Evolutionary conservation across 2,329 filamentous ascomycete genomes (phyloP).

Genomic region (Alternaria viburni): DNA sequence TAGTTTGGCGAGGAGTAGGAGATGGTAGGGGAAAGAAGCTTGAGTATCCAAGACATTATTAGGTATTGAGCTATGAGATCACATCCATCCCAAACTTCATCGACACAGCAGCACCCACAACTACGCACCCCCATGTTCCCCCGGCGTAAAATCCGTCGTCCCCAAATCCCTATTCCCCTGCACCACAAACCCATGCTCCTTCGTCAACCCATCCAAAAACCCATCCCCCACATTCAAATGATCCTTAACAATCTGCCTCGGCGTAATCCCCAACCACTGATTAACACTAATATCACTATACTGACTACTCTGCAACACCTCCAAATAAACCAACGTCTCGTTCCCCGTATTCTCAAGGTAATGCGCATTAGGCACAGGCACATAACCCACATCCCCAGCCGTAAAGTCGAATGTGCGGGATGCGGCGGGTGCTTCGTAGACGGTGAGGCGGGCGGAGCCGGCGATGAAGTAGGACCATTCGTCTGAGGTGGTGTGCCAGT

Average conservation of each 20-base stretch:
- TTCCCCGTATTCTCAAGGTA: conserved; percentile 68
- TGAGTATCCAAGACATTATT: too few species aligned
- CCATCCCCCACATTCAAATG: conserved; percentile 34
- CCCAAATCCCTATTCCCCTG: conserved; percentile 47
- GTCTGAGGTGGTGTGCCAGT: conserved; percentile 67
- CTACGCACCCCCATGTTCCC: conserved; percentile 1
- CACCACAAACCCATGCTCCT: conserved; percentile 50
- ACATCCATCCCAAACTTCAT: too few species aligned
- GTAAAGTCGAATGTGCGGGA: conserved; percentile 65
- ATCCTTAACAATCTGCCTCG: conserved; percentile 48
- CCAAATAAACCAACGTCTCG: conserved; percentile 65
- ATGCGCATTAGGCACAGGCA: conserved; percentile 62
- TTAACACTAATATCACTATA: conserved; percentile 63
- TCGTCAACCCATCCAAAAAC: conserved; percentile 40
- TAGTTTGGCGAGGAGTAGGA: too few species aligned
- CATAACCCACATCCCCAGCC: conserved; percentile 66
- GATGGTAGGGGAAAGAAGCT: too few species aligned
- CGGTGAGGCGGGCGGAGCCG: conserved; percentile 63
- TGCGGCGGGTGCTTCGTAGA: conserved; percentile 59
- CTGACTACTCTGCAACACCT: conserved; percentile 61
- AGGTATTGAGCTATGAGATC: too few species aligned
- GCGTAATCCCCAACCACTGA: conserved; percentile 63
- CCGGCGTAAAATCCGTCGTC: conserved; percentile 42
- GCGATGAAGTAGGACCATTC: conserved; percentile 68
- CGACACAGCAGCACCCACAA: too few species aligned